These are phyloP conservation scores for Yarrowia alimentaria DNA, from an alignment of 805 yeast genomes.

Conservation along the genomic window DNA sequence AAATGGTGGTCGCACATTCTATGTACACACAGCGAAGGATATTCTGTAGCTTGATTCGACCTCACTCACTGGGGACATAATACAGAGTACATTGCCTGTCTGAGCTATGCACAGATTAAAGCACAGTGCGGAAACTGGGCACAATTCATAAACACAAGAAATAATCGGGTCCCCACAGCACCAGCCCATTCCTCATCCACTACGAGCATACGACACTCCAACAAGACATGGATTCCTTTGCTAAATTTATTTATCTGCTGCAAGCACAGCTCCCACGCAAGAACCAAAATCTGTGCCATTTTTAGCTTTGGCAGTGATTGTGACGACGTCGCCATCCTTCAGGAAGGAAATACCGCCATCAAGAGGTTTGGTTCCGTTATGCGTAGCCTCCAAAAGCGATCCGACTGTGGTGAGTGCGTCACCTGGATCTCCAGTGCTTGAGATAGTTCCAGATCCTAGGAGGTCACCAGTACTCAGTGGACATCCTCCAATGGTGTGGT, in stretches of 20 bases:
- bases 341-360: conserved; percentile 6
- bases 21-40: too few relatives aligned
- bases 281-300: conserved; percentile 2
- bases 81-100: too few relatives aligned
- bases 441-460: conserved; percentile 36
- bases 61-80: too few relatives aligned
- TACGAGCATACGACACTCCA: too few relatives aligned
- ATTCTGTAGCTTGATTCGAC: too few relatives aligned
- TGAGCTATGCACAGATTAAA: too few relatives aligned
- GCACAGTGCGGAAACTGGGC: too few relatives aligned
- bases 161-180: too few relatives aligned
- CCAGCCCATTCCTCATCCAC: too few relatives aligned
- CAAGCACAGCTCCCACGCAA: conserved; percentile 6
- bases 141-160: too few relatives aligned
- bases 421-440: conserved; percentile 29
- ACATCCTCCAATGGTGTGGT: conserved; percentile 36
- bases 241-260: not conserved
- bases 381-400: conserved; percentile 33
- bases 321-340: conserved; percentile 10
- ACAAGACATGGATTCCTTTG: too few relatives aligned
- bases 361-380: conserved; percentile 30
- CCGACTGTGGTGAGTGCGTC: conserved; percentile 30
- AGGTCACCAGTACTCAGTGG: conserved; percentile 34
- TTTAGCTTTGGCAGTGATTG: conserved; percentile 13
- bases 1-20: too few relatives aligned